phyloP scores from a whole-genome alignment of 2,329 filamentous ascomycete genomes.

The Corynespora cassiicola region DNA sequence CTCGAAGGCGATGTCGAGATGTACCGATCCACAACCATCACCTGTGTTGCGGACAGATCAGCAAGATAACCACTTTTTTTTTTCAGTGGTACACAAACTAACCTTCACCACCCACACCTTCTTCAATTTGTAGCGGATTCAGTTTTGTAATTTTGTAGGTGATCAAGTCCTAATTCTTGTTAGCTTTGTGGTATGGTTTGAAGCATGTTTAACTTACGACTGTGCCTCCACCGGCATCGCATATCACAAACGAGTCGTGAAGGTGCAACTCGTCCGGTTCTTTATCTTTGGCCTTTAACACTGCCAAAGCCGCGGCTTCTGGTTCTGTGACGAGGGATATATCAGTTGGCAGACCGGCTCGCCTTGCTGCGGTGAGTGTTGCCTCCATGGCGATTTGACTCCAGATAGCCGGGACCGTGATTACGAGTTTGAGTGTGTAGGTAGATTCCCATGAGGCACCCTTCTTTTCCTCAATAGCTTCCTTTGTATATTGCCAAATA shows the following conservation, averaged over 20 bases:
- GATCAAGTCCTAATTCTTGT: too few relatives aligned
- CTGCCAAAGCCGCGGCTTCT: conserved; percentile 29
- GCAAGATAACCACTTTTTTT: too few relatives aligned
- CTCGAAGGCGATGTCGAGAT: conserved; percentile 23
- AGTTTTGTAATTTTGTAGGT: conserved; percentile 3
- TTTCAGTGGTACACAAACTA: conserved; percentile 1
- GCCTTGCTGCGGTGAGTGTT: conserved; percentile 8
- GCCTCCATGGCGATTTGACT: conserved; percentile 7
- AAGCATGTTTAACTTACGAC: conserved; percentile 17
- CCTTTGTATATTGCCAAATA: conserved; percentile 16
- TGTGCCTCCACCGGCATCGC: conserved; percentile 32
- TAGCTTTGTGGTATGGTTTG: neutral
- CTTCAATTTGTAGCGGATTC: conserved; percentile 14
- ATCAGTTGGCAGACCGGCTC: conserved; percentile 10
- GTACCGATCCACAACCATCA: conserved; percentile 20
- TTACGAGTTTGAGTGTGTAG: conserved; percentile 7
- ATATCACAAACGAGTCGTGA: conserved; percentile 24
- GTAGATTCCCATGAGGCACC: conserved; percentile 4
- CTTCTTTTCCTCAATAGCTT: conserved; percentile 11
- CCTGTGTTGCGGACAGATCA: too few relatives aligned
- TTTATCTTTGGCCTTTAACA: conserved; percentile 13
- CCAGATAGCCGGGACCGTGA: conserved; percentile 23
- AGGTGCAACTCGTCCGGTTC: conserved; percentile 5
- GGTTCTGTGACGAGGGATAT: conserved; percentile 27
- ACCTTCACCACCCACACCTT: conserved; percentile 13